Conservation (phyloP, 2,329 filamentous ascomycete species). For the Aureobasidium vineae region DNA sequence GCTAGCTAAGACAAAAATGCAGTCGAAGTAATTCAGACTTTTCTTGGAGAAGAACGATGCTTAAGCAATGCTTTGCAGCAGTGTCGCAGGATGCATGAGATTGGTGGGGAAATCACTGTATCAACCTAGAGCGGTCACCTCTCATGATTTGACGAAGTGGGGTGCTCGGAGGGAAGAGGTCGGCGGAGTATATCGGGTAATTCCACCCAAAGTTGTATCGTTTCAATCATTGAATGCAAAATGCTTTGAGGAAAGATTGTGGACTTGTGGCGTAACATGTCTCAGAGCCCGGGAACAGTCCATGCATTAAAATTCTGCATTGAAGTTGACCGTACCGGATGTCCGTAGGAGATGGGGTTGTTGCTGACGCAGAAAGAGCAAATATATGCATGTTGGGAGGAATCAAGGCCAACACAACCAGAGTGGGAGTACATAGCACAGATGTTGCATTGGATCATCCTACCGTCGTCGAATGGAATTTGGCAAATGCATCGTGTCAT, state of each 20-base stretch:
- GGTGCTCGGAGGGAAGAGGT: too few species aligned
- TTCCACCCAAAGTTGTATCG: constrained; percentile 28
- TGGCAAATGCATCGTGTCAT: constrained; percentile 59
- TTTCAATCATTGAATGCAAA: neutral
- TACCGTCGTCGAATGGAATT: constrained; percentile 53
- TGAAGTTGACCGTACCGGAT: constrained; percentile 15
- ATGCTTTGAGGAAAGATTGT: neutral
- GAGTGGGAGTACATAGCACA: constrained; percentile 64
- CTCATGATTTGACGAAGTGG: neutral
- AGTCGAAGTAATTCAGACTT: neutral
- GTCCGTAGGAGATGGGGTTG: neutral
- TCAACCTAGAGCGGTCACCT: neutral
- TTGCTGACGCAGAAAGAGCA: constrained; percentile 49
- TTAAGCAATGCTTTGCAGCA: neutral
- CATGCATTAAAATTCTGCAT: constrained; percentile 20
- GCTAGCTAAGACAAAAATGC: neutral
- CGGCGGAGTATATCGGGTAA: neutral
- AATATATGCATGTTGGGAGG: constrained; percentile 51
- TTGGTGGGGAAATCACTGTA: too few species aligned
- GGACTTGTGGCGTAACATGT: neutral
- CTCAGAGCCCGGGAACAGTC: constrained; percentile 20
- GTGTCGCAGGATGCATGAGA: neutral
- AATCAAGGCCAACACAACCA: constrained; percentile 55
- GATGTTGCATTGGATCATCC: constrained; percentile 63
- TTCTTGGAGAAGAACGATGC: neutral